These are phyloP conservation scores for Aphanocladium album DNA, from an alignment of 2,329 filamentous ascomycete species.

Conservation along the genomic window DNA sequence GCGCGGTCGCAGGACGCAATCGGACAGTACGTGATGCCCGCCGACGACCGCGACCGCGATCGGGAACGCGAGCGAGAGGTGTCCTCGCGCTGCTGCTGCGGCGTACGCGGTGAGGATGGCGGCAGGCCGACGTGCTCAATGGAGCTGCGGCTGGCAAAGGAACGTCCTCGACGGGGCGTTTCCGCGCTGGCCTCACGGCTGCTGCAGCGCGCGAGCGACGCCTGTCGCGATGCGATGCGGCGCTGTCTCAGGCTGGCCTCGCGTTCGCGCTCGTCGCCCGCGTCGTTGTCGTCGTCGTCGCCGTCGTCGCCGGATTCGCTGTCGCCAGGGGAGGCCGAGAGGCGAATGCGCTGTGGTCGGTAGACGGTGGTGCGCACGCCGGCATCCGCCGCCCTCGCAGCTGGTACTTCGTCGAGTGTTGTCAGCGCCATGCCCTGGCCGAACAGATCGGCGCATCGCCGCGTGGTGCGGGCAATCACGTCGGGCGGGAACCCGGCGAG, in stretches of 20 bases:
- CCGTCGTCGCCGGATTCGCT: slow-evolving; percentile 22
- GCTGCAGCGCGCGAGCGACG: slow-evolving; percentile 23
- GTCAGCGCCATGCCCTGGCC: slow-evolving; percentile 63
- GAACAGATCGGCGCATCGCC: slow-evolving; percentile 73
- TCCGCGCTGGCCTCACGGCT: slow-evolving; percentile 17
- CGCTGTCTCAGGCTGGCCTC: slow-evolving; percentile 23
- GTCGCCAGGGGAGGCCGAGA: slow-evolving; percentile 21
- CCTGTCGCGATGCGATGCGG: slow-evolving; percentile 26
- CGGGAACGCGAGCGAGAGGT: slow-evolving; percentile 23
- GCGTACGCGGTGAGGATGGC: slow-evolving; percentile 17
- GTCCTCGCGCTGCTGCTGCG: slow-evolving; percentile 16
- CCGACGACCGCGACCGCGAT: slow-evolving; percentile 25
- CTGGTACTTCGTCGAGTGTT: slow-evolving; percentile 40
- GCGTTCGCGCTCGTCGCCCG: slow-evolving; percentile 23
- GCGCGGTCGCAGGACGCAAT: slow-evolving; percentile 33
- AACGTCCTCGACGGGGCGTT: not conserved
- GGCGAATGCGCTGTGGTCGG: slow-evolving; percentile 24
- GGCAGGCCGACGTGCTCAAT: too few species aligned
- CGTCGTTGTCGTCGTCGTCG: slow-evolving; percentile 19
- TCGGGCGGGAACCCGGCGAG: slow-evolving; percentile 63
- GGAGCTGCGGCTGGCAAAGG: slow-evolving; percentile 14
- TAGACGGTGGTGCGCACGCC: slow-evolving; percentile 26
- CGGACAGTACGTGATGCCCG: slow-evolving; percentile 32
- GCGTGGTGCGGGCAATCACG: slow-evolving; percentile 63
- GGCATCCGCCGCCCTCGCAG: slow-evolving; percentile 14